phyloP scores from a whole-genome alignment of 2,329 filamentous ascomycete genomes.

The Fusarium agapanthi region DNA sequence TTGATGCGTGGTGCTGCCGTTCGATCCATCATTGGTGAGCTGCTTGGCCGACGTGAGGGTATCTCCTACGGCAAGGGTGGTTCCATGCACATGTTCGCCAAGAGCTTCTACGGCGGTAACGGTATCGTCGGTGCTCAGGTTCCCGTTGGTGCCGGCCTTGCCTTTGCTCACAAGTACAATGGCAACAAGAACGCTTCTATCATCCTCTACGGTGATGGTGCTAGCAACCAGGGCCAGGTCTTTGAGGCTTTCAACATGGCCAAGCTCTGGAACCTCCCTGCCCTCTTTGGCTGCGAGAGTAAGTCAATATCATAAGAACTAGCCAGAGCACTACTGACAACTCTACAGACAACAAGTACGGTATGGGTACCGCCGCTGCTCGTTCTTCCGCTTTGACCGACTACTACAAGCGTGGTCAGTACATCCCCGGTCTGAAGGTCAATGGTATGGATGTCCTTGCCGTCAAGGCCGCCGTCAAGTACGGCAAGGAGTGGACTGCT shows the following conservation, averaged over 20 bases:
- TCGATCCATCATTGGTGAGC: conserved; percentile 93
- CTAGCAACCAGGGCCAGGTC: conserved; percentile 98
- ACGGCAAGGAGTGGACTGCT: conserved; percentile 87
- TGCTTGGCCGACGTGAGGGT: conserved; percentile 93
- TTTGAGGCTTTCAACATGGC: conserved; percentile 99
- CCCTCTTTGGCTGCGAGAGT: conserved; percentile 99
- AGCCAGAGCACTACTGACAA: conserved; percentile 14
- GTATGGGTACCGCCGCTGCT: conserved; percentile 97
- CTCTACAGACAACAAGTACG: conserved; percentile 95
- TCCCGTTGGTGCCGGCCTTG: conserved; percentile 93
- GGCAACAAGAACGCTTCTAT: conserved; percentile 86
- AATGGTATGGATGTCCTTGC: conserved; percentile 99
- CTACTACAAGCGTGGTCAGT: conserved; percentile 99
- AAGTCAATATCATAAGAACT: conserved; percentile 53
- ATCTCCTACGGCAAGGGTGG: conserved; percentile 99
- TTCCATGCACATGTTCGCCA: conserved; percentile 99
- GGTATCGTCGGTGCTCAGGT: conserved; percentile 99
- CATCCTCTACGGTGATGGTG: conserved; percentile 96
- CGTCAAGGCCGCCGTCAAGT: conserved; percentile 94
- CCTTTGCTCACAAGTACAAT: conserved; percentile 96
- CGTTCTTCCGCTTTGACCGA: conserved; percentile 96
- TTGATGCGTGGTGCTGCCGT: conserved; percentile 93
- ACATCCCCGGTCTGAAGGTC: conserved; percentile 98
- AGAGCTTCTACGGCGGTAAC: conserved; percentile 98
- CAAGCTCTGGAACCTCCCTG: conserved; percentile 96